These are phyloP conservation scores for Ogataea henricii DNA, from an alignment of 805 yeast genomes.

Conservation along the genomic window DNA sequence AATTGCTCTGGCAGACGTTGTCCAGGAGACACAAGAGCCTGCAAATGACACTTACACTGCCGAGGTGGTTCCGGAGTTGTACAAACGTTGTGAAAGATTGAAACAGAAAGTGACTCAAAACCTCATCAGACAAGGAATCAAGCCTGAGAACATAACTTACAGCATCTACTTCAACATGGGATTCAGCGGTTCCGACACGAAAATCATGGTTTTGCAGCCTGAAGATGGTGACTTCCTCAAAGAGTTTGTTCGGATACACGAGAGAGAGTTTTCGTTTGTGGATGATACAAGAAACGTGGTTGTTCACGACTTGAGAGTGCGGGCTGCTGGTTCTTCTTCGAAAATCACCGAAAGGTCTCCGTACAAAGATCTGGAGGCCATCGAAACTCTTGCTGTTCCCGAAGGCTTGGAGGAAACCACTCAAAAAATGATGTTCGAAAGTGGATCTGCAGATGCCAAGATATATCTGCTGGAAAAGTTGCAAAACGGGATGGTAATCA, in stretches of 20 bases:
- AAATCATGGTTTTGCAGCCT: constrained; percentile 56
- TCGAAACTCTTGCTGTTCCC: constrained; percentile 75
- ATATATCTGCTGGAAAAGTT: constrained; percentile 53
- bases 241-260: constrained; percentile 54
- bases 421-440: constrained; percentile 41
- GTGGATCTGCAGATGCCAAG: constrained; percentile 26
- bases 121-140: constrained; percentile 35
- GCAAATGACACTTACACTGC: constrained; percentile 15
- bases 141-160: constrained; percentile 11
- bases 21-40: constrained; percentile 35
- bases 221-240: constrained; percentile 37
- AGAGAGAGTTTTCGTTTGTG: constrained; percentile 67
- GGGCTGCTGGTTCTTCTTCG: constrained; percentile 74
- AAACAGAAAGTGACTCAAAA: constrained; percentile 20
- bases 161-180: constrained; percentile 63
- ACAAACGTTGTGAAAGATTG: constrained; percentile 22
- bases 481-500: constrained; percentile 46
- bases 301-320: constrained; percentile 61
- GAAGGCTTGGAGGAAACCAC: constrained; percentile 54
- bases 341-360: constrained; percentile 15
- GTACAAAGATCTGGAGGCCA: constrained; percentile 38
- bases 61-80: constrained; percentile 13
- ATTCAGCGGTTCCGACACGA: constrained; percentile 80
- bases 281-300: constrained; percentile 55
- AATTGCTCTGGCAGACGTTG: constrained; percentile 58